These are phyloP conservation scores for Raffaelea ambrosiae DNA, from an alignment of 2,329 filamentous ascomycete genomes.

Conservation along the genomic window DNA sequence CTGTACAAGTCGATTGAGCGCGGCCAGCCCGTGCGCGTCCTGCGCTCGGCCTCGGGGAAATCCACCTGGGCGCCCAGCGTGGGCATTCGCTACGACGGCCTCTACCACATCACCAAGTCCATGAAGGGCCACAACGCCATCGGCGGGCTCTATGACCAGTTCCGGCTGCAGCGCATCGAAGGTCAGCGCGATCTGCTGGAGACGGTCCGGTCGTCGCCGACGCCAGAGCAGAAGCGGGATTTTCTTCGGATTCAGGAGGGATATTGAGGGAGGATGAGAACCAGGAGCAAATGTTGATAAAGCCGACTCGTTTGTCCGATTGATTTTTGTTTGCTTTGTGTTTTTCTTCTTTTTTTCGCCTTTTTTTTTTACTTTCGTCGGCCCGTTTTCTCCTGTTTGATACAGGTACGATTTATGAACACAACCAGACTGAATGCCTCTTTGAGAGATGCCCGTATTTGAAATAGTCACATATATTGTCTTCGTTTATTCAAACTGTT, in stretches of 20 bases:
- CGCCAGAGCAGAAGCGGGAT: slow-evolving; percentile 8
- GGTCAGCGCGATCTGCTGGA: slow-evolving; percentile 13
- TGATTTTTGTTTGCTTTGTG: neutral
- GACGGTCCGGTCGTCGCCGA: slow-evolving; percentile 8
- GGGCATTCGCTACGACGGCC: slow-evolving; percentile 27
- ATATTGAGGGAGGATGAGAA: slow-evolving; percentile 8
- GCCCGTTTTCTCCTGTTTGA: too few relatives aligned
- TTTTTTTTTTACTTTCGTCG: too few relatives aligned
- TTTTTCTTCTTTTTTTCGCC: too few relatives aligned
- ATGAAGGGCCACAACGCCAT: slow-evolving; percentile 7
- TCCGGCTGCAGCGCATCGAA: slow-evolving; percentile 13
- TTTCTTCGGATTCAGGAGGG: slow-evolving; percentile 10
- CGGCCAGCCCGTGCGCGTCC: slow-evolving; percentile 18
- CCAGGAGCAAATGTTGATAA: too few relatives aligned
- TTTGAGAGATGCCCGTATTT: too few relatives aligned
- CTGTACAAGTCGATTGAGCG: slow-evolving; percentile 13
- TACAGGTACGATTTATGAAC: too few relatives aligned
- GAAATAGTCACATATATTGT: too few relatives aligned
- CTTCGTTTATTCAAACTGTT: too few relatives aligned
- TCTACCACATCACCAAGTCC: slow-evolving; percentile 19
- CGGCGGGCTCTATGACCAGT: slow-evolving; percentile 15
- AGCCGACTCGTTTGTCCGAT: too few relatives aligned
- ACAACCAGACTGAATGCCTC: too few relatives aligned
- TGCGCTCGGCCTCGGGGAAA: slow-evolving; percentile 16
- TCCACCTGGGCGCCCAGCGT: slow-evolving; percentile 12